These are phyloP conservation scores for Lasiosphaeria ovina DNA, from an alignment of 495 filamentous ascomycete genomes.

Conservation along the genomic window DNA sequence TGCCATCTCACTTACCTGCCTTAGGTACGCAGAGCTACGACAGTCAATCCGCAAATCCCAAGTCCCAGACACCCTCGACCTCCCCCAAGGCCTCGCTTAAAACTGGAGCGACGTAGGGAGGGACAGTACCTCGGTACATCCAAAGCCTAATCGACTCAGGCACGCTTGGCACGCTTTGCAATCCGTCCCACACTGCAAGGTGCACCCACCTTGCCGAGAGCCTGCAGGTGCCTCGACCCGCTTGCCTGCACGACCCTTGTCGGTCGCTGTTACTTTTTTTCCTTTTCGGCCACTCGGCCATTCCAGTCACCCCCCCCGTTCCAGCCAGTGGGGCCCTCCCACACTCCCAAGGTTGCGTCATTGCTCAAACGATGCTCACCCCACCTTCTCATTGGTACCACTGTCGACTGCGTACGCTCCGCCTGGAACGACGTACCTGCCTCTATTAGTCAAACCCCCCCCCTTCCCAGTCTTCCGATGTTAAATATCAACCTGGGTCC, in stretches of 20 bases:
- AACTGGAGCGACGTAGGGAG: background rate
- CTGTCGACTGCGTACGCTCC: background rate
- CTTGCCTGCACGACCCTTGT: background rate
- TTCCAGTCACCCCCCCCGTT: slow-evolving; percentile 15
- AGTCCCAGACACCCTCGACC: background rate
- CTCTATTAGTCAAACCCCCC: slow-evolving; percentile 4
- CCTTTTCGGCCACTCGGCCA: slow-evolving; percentile 21
- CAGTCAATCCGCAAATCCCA: background rate
- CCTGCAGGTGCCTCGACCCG: slow-evolving; percentile 6
- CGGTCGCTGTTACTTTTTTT: background rate
- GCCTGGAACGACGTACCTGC: background rate
- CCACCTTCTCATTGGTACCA: background rate
- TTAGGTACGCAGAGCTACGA: too few relatives aligned
- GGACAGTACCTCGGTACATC: background rate
- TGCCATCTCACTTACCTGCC: background rate
- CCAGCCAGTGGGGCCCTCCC: slow-evolving; percentile 4
- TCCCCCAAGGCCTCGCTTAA: slow-evolving; percentile 1
- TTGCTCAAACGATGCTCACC: slow-evolving; percentile 11
- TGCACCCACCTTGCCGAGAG: background rate
- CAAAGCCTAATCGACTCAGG: background rate
- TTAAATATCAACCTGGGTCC: slow-evolving; percentile 3
- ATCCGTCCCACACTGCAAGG: background rate
- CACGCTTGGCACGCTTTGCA: background rate
- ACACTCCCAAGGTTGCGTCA: slow-evolving; percentile 10
- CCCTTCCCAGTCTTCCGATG: slow-evolving; percentile 17